These are phyloP conservation scores for Agrocybe pediades DNA, from an alignment of 768 basidiomycete genomes.

Conservation along the genomic window DNA sequence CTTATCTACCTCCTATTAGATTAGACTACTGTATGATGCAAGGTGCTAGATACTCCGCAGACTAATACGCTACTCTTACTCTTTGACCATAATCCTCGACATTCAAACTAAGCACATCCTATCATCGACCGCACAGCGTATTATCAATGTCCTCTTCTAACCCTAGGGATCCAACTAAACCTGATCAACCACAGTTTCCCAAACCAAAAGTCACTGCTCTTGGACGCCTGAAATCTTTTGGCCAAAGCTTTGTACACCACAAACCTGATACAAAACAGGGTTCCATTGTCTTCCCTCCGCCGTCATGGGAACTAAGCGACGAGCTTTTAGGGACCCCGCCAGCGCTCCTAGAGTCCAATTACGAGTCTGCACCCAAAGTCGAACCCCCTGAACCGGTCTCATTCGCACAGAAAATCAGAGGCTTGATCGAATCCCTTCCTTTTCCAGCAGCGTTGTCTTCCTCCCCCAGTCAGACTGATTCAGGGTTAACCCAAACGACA, in stretches of 20 bases:
- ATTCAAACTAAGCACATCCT: no score
- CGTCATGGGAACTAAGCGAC: slow-evolving; percentile 47
- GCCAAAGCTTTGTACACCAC: slow-evolving; percentile 24
- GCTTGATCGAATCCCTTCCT: slow-evolving; percentile 38
- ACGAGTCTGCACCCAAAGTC: slow-evolving; percentile 2
- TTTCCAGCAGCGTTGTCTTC: slow-evolving; percentile 26
- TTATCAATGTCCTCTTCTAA: slow-evolving; percentile 9
- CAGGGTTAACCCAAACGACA: slow-evolving; percentile 13
- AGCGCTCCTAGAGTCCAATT: slow-evolving; percentile 22
- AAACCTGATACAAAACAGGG: slow-evolving; percentile 10
- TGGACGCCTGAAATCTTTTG: slow-evolving; percentile 36
- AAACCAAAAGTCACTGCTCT: slow-evolving; percentile 36
- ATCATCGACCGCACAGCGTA: neutral
- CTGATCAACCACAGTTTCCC: slow-evolving; percentile 19
- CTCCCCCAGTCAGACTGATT: slow-evolving; percentile 14
- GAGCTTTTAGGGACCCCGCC: slow-evolving; percentile 17
- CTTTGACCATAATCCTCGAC: no score
- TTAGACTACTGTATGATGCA: neutral
- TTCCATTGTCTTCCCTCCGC: slow-evolving; percentile 42
- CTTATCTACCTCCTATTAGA: slow-evolving; percentile 1
- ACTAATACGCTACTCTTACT: neutral
- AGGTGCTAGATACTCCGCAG: neutral
- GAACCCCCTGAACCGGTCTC: slow-evolving; percentile 30
- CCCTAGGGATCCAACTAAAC: slow-evolving; percentile 6
- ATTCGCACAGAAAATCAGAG: slow-evolving; percentile 37